Conservation (phyloP, 371 early-diverging fungal genomes). For the Rhizopus sp. region DNA sequence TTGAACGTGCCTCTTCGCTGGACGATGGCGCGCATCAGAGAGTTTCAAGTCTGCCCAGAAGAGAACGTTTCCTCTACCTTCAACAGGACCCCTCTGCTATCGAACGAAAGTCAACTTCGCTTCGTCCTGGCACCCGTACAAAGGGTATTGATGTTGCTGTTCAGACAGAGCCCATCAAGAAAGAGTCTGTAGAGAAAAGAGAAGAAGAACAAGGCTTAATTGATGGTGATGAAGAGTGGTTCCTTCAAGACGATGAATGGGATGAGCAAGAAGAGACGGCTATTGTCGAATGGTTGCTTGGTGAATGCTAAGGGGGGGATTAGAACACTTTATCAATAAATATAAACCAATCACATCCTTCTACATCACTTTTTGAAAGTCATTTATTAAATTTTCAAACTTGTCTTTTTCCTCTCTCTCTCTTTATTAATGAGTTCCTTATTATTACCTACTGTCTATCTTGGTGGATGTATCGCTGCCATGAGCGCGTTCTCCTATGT, state of each 20-base stretch:
- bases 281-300: slow-evolving; percentile 48
- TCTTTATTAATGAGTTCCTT: slow-evolving; percentile 40
- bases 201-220: slow-evolving; percentile 34
- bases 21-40: slow-evolving; percentile 37
- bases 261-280: slow-evolving; percentile 42
- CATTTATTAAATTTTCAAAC: not conserved
- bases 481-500: slow-evolving; percentile 65
- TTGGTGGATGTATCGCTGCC: slow-evolving; percentile 65
- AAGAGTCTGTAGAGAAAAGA: not conserved
- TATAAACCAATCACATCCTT: slow-evolving; percentile 24
- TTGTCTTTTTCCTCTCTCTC: not conserved
- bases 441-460: slow-evolving; percentile 56
- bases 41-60: slow-evolving; percentile 39
- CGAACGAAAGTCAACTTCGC: slow-evolving; percentile 23
- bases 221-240: slow-evolving; percentile 54
- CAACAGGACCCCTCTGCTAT: slow-evolving; percentile 44
- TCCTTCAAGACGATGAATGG: slow-evolving; percentile 46
- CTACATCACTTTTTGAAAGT: slow-evolving; percentile 26
- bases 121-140: slow-evolving; percentile 5
- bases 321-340: not conserved
- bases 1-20: slow-evolving; percentile 46
- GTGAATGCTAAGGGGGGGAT: slow-evolving; percentile 18
- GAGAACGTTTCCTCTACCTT: slow-evolving; percentile 44
- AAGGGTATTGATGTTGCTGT: slow-evolving; percentile 27
- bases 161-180: slow-evolving; percentile 23